Conservation (phyloP, 257 asterid species). For the Solanum pimpinellifolium region DNA sequence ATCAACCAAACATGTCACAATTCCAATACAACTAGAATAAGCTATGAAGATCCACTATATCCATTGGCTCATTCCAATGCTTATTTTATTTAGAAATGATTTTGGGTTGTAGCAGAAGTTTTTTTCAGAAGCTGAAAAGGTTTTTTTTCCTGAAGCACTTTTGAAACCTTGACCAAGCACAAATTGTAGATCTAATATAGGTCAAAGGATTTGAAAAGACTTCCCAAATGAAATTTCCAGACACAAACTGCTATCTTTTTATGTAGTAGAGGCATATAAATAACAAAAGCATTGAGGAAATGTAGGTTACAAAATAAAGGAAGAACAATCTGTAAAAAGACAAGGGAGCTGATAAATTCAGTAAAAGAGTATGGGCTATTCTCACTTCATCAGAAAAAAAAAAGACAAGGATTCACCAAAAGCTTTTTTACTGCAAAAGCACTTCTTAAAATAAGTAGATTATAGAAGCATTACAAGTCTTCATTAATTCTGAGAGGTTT, state of each 20-base stretch:
- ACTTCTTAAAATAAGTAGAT: background rate
- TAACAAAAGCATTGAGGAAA: background rate
- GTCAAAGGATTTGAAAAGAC: background rate
- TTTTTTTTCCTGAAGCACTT: background rate
- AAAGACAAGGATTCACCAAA: background rate
- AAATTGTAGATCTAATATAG: background rate
- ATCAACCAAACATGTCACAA: background rate
- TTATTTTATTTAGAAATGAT: background rate
- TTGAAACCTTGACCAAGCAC: background rate
- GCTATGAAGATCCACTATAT: background rate
- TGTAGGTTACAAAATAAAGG: background rate
- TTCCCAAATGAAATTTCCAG: background rate
- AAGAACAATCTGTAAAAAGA: background rate
- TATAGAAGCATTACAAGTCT: background rate
- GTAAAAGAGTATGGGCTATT: background rate
- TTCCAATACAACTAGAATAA: background rate
- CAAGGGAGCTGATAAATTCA: background rate
- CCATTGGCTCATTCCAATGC: background rate
- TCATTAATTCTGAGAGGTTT: background rate
- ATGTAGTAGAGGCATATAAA: background rate
- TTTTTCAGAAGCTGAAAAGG: background rate
- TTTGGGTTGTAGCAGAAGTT: background rate
- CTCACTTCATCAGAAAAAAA: background rate
- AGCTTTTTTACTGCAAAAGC: background rate
- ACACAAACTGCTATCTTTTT: background rate